Conservation (phyloP, 225 moss, liverwort and hornwort genomes). For the Rhytidiadelphus loreus region DNA sequence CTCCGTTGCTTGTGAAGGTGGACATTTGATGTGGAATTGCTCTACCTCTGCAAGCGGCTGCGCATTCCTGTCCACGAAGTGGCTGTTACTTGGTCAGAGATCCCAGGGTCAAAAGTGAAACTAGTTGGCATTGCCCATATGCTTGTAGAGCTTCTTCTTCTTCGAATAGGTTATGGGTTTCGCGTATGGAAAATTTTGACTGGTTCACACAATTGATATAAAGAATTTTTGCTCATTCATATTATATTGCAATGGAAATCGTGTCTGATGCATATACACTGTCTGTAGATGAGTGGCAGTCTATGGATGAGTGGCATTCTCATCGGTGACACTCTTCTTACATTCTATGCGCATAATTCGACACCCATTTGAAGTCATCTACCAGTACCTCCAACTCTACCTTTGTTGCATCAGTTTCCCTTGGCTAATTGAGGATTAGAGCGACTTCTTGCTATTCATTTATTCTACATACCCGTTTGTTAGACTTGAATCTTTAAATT, state of each 20-base stretch:
- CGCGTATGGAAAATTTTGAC: slow-evolving; percentile 70
- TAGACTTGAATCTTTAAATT: not conserved
- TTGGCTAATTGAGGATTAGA: not conserved
- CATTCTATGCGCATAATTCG: not conserved
- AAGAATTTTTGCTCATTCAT: not conserved
- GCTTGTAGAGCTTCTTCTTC: slow-evolving; percentile 73
- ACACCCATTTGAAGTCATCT: not conserved
- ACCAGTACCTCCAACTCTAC: not conserved
- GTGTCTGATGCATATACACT: not conserved
- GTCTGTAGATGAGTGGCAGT: not conserved
- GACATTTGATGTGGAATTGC: slow-evolving; percentile 86
- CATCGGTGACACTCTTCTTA: not conserved
- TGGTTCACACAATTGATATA: not conserved
- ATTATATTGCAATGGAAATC: no score
- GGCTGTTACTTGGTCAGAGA: slow-evolving; percentile 83
- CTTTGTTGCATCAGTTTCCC: not conserved
- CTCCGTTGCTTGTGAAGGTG: slow-evolving; percentile 31
- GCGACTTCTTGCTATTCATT: no score
- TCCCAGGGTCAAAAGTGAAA: slow-evolving; percentile 84
- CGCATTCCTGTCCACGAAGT: slow-evolving; percentile 68
- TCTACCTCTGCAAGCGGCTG: slow-evolving; percentile 60
- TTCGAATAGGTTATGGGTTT: slow-evolving; percentile 70
- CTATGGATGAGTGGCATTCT: not conserved
- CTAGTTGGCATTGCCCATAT: slow-evolving; percentile 58
- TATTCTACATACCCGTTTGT: not conserved